phyloP scores from a whole-genome alignment of 352 stramenopile species.

The Pythium biforme region DNA sequence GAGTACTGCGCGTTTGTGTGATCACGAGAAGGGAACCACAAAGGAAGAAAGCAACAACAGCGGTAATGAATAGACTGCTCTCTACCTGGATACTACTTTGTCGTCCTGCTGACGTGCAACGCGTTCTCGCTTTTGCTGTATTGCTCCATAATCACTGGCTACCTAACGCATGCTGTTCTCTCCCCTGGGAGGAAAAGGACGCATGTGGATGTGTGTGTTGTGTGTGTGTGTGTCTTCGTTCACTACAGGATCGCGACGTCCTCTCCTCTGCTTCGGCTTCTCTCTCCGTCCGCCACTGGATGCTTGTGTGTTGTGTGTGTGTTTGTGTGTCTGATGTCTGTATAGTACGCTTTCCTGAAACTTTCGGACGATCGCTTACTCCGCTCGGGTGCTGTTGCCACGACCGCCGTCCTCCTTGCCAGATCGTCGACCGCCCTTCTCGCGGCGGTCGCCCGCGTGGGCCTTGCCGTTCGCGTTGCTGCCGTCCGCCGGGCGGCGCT shows the following conservation, averaged over 20 bases:
- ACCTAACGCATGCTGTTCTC: slow-evolving; percentile 22
- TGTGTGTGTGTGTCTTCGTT: slow-evolving; percentile 25
- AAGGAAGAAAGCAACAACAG: slow-evolving; percentile 21
- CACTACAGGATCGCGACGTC: slow-evolving; percentile 30
- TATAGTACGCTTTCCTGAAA: slow-evolving; percentile 21
- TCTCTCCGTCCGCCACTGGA: background rate
- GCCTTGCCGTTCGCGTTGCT: slow-evolving; percentile 28
- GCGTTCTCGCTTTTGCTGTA: slow-evolving; percentile 19
- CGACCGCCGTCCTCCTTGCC: slow-evolving; percentile 58
- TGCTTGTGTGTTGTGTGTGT: slow-evolving; percentile 16
- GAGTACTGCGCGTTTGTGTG: slow-evolving; percentile 3
- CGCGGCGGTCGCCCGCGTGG: slow-evolving; percentile 41
- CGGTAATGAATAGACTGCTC: slow-evolving; percentile 31
- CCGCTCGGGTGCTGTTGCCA: slow-evolving; percentile 35
- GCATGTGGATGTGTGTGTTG: slow-evolving; percentile 5
- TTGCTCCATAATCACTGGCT: slow-evolving; percentile 23
- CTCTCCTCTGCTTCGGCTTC: slow-evolving; percentile 4
- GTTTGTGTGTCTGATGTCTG: slow-evolving; percentile 24
- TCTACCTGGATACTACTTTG: slow-evolving; percentile 15
- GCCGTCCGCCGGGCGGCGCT: slow-evolving; percentile 21
- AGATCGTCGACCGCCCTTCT: slow-evolving; percentile 66
- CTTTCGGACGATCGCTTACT: slow-evolving; percentile 32
- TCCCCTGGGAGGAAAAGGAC: background rate
- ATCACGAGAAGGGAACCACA: slow-evolving; percentile 6
- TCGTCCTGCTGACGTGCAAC: too few relatives aligned